Conservation (phyloP, 495 filamentous ascomycete species). For the Podospora appendiculata region DNA sequence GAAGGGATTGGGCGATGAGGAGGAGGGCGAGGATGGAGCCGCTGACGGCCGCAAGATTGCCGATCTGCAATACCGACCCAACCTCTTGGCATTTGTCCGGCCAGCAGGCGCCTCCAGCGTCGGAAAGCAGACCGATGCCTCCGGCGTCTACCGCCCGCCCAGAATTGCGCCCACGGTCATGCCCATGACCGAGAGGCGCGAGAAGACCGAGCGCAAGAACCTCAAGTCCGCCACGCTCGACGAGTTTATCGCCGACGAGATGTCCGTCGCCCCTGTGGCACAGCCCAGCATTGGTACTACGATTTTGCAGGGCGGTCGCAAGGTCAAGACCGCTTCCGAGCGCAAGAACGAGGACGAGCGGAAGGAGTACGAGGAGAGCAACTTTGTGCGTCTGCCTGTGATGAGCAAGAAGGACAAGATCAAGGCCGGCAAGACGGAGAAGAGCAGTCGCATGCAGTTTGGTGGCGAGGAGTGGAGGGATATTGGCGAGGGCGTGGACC, state of each 20-base stretch:
- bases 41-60: slow-evolving; percentile 46
- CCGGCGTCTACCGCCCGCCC: slow-evolving; percentile 76
- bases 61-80: slow-evolving; percentile 54
- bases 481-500: slow-evolving; percentile 69
- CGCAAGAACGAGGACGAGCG: slow-evolving; percentile 63
- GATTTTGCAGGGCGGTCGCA: slow-evolving; percentile 63
- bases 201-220: slow-evolving; percentile 47
- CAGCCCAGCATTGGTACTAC: slow-evolving; percentile 80
- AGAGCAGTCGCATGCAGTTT: slow-evolving; percentile 46
- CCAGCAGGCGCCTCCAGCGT: slow-evolving; percentile 33
- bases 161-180: slow-evolving; percentile 70
- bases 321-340: slow-evolving; percentile 62
- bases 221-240: slow-evolving; percentile 72
- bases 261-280: slow-evolving; percentile 68
- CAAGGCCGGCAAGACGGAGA: slow-evolving; percentile 38
- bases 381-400: slow-evolving; percentile 76
- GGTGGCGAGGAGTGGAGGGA: slow-evolving; percentile 82
- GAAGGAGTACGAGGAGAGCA: slow-evolving; percentile 73
- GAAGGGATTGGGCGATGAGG: slow-evolving; percentile 18
- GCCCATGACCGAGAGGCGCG: slow-evolving; percentile 51
- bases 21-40: slow-evolving; percentile 30
- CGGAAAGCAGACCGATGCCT: slow-evolving; percentile 25
- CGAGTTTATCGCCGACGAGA: slow-evolving; percentile 74
- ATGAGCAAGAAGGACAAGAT: slow-evolving; percentile 69
- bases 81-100: slow-evolving; percentile 45